These are phyloP conservation scores for Leishmania martiniquensis DNA, from an alignment of 208 protist species.

Conservation along the genomic window DNA sequence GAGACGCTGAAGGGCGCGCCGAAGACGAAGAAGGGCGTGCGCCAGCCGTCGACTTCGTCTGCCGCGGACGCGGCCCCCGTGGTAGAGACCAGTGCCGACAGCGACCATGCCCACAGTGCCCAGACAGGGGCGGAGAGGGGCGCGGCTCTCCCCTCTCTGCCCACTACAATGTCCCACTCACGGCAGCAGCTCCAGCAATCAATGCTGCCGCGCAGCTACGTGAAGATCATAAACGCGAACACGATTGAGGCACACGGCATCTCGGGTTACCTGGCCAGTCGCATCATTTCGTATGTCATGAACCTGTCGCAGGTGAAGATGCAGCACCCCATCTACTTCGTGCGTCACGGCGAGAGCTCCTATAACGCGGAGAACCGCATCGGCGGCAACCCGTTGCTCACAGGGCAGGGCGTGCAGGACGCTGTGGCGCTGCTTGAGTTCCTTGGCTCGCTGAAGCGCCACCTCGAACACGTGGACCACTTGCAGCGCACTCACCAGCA, in stretches of 20 bases:
- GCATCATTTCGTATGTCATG: conserved; percentile 87
- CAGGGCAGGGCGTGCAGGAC: conserved; percentile 74
- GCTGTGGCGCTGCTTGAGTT: conserved; percentile 74
- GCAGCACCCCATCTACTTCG: conserved; percentile 91
- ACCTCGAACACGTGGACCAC: conserved; percentile 33
- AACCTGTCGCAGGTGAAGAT: conserved; percentile 86
- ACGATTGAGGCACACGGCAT: conserved; percentile 76
- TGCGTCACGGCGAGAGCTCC: conserved; percentile 83
- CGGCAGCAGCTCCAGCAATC: background rate
- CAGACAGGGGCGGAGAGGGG: background rate
- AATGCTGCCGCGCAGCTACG: conserved; percentile 39
- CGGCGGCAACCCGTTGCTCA: conserved; percentile 82
- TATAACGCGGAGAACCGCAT: conserved; percentile 90
- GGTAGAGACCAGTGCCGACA: background rate
- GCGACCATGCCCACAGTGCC: background rate
- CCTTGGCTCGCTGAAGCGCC: conserved; percentile 68
- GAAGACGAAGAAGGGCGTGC: background rate
- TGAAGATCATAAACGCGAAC: conserved; percentile 58
- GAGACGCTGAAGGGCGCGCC: conserved; percentile 43
- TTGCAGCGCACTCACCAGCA: conserved; percentile 7
- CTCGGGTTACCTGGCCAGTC: conserved; percentile 69
- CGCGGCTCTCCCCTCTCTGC: background rate
- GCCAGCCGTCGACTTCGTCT: background rate
- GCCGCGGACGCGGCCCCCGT: background rate
- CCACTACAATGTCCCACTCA: background rate